Base-by-base conservation (phyloP, 2,329 filamentous ascomycete genomes). In the Nigrograna mackinnonii region DNA sequence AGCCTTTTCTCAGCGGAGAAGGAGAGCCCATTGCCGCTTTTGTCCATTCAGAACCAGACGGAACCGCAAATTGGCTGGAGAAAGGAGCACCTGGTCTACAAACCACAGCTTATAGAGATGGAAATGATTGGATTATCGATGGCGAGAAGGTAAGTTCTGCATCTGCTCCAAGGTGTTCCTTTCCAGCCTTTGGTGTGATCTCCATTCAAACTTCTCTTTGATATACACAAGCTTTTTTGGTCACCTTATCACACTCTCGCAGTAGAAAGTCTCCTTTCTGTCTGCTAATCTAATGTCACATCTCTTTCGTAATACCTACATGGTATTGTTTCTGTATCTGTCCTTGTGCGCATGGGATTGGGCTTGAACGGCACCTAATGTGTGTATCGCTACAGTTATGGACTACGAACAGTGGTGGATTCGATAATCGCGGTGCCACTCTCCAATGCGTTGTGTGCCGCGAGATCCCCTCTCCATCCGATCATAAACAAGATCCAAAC, bases 381-480 rank as follows among this genome's bases (percentile, higher is more conserved):
- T n/a, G n/a, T n/a, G n/a, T n/a, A n/a, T n/a, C 24, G 9, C 24
- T 28, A 7, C 40, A 75, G 73, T 63, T 79, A 28, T 82, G 79
- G 78, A 75, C 78, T 9, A 79, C 77, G 2, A 82, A 80, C 52
- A 70, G 67, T 38, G 72, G 68, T 1, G 78, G 79, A 12, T 82
- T 77, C 78, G 78, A 81, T 44, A 68, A 70, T 30, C 64, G 66
- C 39, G 78, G 79, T 7, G 75, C 77, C 1, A 76, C 80, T 31
- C 60, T 82, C 2, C 68, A 73, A 40, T 80, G 77, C 46, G 68
- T 81, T 5, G 73, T 79, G 4, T 80, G 77, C 54, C 74, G 77
- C 11, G 63, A 73, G 31, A 28, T 9, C 24, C 24, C 24, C 9
- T 35, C 45, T 7, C 37, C 12, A 19, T 47, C 49, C 5, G 37